Base-by-base conservation (phyloP, 495 filamentous ascomycete species). In the Penicillium ucsense region DNA sequence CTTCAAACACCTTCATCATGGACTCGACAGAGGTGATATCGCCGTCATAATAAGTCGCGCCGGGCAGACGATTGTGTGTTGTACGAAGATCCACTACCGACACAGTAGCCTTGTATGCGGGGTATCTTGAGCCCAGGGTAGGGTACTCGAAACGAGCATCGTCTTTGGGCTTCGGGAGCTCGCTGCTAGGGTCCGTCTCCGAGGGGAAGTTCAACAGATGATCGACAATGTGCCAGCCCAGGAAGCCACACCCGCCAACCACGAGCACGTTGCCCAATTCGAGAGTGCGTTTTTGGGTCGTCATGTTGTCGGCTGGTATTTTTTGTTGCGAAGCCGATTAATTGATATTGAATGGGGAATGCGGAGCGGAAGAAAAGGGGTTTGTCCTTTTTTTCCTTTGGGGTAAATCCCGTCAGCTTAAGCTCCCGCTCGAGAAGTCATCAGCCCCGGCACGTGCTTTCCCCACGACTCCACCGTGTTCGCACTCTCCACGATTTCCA, bases 1-100 rank as follows among this genome's bases (percentile, higher is more conserved):
- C 76, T 10, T 73, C 59, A 62, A 97, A 84, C 8, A 94, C 70
- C 8, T 67, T 63, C 45, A 82, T 62, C 56, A 95, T 74, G 45
- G 73, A 72, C 43, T 73, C 75, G 43, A 69, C 65, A 38, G 86
- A 83, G 35, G 89, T 95, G 63, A 99, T 89, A 62, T 97, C 91
- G 59, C 82, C 86, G 47, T 89, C 78, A 58, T 86, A 76, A 68
- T 99, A 99, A 12, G 72, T 65, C 33, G 90, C 83, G 41, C 80
- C 79, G 4, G 84, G 78, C 20, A 83, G 74, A 35, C 86, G 82
- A 67, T 95, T 95, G 52, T 77, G 68, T 28, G 76, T 75, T 42
- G 85, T 89, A 55, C 74, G 81, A 46, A 97, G 76, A 61, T 99
- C 92, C 55, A 97, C 74, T n/a, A 95, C 88, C 28, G 82, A 83